Conservation (phyloP, 176 grass and related monocot genomes). For the Melocanna baccifera region DNA sequence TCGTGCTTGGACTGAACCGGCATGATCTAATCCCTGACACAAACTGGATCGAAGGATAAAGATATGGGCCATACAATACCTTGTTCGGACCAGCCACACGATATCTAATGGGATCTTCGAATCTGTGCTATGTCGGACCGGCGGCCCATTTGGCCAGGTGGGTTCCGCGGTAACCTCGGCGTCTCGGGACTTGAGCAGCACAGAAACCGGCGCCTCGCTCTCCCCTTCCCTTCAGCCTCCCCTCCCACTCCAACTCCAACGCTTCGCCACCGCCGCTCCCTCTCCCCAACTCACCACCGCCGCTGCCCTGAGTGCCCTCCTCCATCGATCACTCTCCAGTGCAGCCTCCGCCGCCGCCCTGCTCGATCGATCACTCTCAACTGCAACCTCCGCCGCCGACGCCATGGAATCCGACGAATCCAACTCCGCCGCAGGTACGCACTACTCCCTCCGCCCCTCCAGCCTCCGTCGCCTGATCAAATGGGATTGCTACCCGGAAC, state of each 20-base stretch:
- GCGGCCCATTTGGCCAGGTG: neutral
- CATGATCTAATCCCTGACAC: too few relatives aligned
- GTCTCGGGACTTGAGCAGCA: neutral
- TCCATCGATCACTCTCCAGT: neutral
- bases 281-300: neutral
- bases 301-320: neutral
- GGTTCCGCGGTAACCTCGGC: neutral
- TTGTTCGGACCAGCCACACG: too few relatives aligned
- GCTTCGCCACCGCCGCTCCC: neutral
- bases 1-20: too few relatives aligned
- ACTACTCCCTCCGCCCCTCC: neutral
- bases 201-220: neutral
- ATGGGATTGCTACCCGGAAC: neutral
- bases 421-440: slow-evolving; percentile 37
- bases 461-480: neutral
- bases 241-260: neutral
- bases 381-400: neutral
- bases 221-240: neutral
- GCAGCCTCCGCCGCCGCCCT: neutral
- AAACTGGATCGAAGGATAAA: too few relatives aligned
- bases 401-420: slow-evolving; percentile 32
- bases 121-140: too few relatives aligned
- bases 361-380: slow-evolving; percentile 14
- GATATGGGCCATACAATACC: too few relatives aligned
- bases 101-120: too few relatives aligned